These are phyloP conservation scores for Aspergillus steynii DNA, from an alignment of 495 filamentous ascomycete genomes.

Conservation along the genomic window DNA sequence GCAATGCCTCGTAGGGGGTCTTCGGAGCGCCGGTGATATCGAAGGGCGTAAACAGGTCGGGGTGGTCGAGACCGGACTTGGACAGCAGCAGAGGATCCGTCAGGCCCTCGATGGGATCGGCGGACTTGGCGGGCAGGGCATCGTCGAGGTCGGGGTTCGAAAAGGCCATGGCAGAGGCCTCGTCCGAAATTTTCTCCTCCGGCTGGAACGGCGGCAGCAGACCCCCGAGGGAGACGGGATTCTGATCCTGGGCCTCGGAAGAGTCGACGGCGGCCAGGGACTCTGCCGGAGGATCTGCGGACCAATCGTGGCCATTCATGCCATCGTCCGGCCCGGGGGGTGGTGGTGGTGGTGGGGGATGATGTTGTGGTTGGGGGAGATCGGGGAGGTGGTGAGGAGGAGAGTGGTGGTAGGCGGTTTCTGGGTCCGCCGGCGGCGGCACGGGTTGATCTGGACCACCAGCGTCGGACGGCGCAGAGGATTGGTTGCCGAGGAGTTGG, in stretches of 20 bases:
- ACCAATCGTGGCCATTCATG: conserved; percentile 18
- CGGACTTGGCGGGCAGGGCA: conserved; percentile 10
- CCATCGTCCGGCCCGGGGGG: conserved; percentile 6
- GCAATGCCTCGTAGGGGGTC: conserved; percentile 39
- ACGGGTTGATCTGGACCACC: conserved; percentile 14
- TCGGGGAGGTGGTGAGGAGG: not conserved
- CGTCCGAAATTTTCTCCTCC: conserved; percentile 13
- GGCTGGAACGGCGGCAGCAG: conserved; percentile 12
- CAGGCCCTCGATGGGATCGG: conserved; percentile 31
- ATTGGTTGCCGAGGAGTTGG: conserved; percentile 44
- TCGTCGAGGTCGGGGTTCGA: conserved; percentile 12
- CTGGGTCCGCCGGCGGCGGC: conserved; percentile 6
- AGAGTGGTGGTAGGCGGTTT: conserved; percentile 4
- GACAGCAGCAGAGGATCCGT: conserved; percentile 38
- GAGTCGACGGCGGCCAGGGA: conserved; percentile 14
- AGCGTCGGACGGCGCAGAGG: conserved; percentile 24
- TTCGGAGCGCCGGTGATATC: conserved; percentile 37
- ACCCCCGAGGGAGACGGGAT: conserved; percentile 9
- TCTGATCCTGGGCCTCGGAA: conserved; percentile 15
- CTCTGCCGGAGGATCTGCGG: conserved; percentile 9
- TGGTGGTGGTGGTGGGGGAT: not conserved
- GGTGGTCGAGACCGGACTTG: conserved; percentile 35
- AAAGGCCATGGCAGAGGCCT: conserved; percentile 13
- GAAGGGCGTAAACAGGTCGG: conserved; percentile 41
- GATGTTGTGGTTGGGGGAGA: too few relatives aligned